Conservation (phyloP, 2,329 filamentous ascomycete species). For the Apiospora kogelbergensis region DNA sequence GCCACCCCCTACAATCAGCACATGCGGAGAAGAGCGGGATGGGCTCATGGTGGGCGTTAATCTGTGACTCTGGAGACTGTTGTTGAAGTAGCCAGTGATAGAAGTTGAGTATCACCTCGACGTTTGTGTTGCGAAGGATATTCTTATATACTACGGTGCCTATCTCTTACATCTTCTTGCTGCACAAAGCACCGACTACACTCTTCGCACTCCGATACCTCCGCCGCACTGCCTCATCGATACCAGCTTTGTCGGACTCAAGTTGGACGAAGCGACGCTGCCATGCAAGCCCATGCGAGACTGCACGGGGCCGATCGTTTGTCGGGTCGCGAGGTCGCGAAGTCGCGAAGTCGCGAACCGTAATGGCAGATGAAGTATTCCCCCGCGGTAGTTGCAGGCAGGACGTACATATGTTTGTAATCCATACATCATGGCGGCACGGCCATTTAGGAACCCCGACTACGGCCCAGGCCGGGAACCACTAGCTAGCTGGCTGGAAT, state of each 20-base stretch:
- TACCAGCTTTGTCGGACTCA: too few species aligned
- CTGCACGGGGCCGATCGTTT: too few species aligned
- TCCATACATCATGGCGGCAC: background rate
- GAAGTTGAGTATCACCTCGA: background rate
- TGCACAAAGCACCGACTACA: background rate
- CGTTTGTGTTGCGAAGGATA: background rate
- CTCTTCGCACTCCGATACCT: background rate
- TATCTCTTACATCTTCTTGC: background rate
- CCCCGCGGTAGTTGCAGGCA: too few species aligned
- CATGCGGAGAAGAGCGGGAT: slow-evolving; percentile 3
- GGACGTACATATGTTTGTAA: too few species aligned
- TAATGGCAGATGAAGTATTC: background rate
- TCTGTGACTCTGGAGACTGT: background rate
- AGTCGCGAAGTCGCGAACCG: background rate
- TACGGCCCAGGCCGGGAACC: too few species aligned
- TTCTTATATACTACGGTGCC: background rate
- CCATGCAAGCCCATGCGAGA: too few species aligned
- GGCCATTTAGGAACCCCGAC: background rate
- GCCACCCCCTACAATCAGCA: slow-evolving; percentile 15
- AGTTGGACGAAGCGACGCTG: too few species aligned
- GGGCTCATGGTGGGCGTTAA: background rate
- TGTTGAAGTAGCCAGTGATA: background rate
- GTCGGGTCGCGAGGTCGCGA: background rate
- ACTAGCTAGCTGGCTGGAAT: background rate
- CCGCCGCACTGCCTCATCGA: background rate